Evolutionary conservation across 2,329 filamentous ascomycete species (phyloP).

Genomic region (Basipetospora chlamydospora): DNA sequence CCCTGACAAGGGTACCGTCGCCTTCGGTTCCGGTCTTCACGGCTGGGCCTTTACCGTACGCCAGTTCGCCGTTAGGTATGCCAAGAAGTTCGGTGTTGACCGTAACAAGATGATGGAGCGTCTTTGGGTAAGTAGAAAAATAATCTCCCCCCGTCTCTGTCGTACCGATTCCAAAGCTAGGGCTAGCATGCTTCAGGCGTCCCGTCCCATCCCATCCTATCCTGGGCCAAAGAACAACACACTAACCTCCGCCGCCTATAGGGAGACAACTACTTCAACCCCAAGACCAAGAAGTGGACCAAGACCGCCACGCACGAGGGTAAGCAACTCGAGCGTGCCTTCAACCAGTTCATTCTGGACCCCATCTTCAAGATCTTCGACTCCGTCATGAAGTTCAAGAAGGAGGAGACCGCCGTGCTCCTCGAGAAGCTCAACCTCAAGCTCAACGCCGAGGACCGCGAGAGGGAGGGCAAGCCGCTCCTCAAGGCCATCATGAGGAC

Average conservation of each 20-base stretch:
- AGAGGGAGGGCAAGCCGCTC: slow-evolving; percentile 92
- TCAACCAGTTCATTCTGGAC: slow-evolving; percentile 99
- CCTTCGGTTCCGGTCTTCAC: slow-evolving; percentile 98
- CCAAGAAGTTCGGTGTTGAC: slow-evolving; percentile 99
- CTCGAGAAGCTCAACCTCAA: slow-evolving; percentile 92
- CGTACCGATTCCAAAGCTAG: background rate
- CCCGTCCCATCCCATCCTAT: too few species aligned
- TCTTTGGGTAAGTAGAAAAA: slow-evolving; percentile 88
- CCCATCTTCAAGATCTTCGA: slow-evolving; percentile 99
- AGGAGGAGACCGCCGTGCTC: slow-evolving; percentile 71
- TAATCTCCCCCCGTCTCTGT: too few species aligned
- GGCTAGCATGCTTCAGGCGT: too few species aligned
- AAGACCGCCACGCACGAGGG: slow-evolving; percentile 72
- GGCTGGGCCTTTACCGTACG: slow-evolving; percentile 99
- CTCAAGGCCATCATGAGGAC: slow-evolving; percentile 98
- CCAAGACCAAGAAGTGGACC: slow-evolving; percentile 99
- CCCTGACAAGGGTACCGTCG: slow-evolving; percentile 93
- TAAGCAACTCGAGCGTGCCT: slow-evolving; percentile 88
- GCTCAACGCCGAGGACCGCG: slow-evolving; percentile 72
- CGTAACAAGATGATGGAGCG: slow-evolving; percentile 99
- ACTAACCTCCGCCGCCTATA: too few species aligned
- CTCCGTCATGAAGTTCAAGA: slow-evolving; percentile 97
- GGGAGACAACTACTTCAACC: slow-evolving; percentile 99
- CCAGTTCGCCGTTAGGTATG: slow-evolving; percentile 89
- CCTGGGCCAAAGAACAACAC: too few species aligned